Conservation (phyloP, 495 filamentous ascomycete species). For the Daldinia caldariorum region DNA sequence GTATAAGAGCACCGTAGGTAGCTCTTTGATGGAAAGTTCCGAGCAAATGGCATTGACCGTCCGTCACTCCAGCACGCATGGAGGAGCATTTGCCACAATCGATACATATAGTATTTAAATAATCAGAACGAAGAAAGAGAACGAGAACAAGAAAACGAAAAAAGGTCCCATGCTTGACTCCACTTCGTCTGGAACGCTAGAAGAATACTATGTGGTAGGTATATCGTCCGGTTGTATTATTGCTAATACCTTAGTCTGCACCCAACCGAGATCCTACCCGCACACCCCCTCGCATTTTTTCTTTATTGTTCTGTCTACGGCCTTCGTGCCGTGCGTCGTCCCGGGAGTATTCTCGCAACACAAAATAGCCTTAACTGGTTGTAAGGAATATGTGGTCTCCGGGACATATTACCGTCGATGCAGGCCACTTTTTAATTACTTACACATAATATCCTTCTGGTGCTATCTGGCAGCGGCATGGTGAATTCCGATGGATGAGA, state of each 20-base stretch:
- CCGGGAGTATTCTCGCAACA: constrained; percentile 34
- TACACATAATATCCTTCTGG: constrained; percentile 18
- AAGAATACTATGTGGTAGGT: too few species aligned
- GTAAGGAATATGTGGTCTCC: constrained; percentile 22
- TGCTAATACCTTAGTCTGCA: constrained; percentile 35
- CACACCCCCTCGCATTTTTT: constrained; percentile 28
- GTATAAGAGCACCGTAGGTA: too few species aligned
- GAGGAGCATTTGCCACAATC: constrained; percentile 1
- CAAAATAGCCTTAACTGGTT: constrained; percentile 38
- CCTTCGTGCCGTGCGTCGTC: constrained; percentile 28
- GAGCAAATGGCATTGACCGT: constrained; percentile 22
- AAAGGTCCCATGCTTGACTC: constrained; percentile 19
- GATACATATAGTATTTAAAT: constrained; percentile 8
- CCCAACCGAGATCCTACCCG: constrained; percentile 35
- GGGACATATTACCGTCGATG: constrained; percentile 36
- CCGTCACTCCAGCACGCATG: neutral
- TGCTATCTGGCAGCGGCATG: constrained; percentile 31
- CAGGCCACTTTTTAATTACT: constrained; percentile 26
- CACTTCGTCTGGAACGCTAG: constrained; percentile 41
- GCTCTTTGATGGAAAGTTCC: constrained; percentile 22
- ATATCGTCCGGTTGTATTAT: constrained; percentile 43
- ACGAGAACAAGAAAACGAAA: neutral
- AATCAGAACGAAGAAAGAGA: constrained; percentile 18
- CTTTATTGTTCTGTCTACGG: constrained; percentile 6
- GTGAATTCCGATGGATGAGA: constrained; percentile 26